Evolutionary conservation across 1,139 yeast species (phyloP), one percentile per base, ranked within the genome.

Genomic region (Suhomyces panamericanus): DNA sequence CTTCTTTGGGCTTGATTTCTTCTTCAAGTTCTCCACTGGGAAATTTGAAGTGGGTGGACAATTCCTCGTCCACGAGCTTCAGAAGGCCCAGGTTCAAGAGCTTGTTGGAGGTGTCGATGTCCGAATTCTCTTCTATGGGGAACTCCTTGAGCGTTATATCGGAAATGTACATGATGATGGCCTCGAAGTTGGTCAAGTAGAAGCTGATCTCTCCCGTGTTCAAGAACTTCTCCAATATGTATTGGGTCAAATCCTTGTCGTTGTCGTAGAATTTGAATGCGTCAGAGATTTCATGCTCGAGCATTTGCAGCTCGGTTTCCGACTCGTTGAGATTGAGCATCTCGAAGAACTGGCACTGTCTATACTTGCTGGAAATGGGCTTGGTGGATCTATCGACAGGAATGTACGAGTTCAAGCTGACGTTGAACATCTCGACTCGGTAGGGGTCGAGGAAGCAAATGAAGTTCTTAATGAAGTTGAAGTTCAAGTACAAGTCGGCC

Each of bases 141-240:
- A 73, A 54, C 43, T 70, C 77, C 16, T 57, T 54, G 13, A 69
- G 51, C 1, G 75, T 69, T 10, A 71, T 66, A 41, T 66, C 71
- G 48, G 70, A 68, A 36, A 73, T 58, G 53, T 67, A 73, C 38
- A 59, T 66, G 17, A 73, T 56, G 15, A 70, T 66, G 1, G 78
- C 78, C 44, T 73, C 78, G 43, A 73, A 68, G 49, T 73, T 73
- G 10, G 78, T 73, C 29, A 73, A 55, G 50, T 71, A 73, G 47
- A 66, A 73, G 45, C 60, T 62, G 30, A 67, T 49, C 47, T 73
- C 78, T 3, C 78, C 77, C 26, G 60, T 60, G 53, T 73, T 72
- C 38, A 72, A 57, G 47, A 59, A 67, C n/a, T 50, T 57, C 11
- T 55, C 43, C 47, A 60, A 60, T 13, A 73, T 57, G 49, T 58